These are phyloP conservation scores for Beauveria bassiana DNA, from an alignment of 2,329 filamentous ascomycete genomes.

Conservation along the genomic window DNA sequence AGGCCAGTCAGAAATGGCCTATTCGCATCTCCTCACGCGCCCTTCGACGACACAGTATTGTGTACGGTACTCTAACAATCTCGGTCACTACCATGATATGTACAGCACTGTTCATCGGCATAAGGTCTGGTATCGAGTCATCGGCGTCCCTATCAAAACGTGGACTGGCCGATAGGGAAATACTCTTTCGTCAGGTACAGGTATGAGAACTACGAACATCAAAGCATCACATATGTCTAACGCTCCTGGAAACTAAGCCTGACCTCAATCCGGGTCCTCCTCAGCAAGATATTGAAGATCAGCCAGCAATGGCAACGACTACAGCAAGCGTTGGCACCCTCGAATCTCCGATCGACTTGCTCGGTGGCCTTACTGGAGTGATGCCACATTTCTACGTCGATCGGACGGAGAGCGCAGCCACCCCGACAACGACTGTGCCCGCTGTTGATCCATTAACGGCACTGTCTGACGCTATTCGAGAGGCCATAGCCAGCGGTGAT, in stretches of 20 bases:
- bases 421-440: not conserved
- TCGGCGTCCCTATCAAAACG: not conserved
- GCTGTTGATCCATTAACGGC: not conserved
- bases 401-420: no score
- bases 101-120: not conserved
- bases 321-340: not conserved
- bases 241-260: no score
- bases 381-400: conserved; percentile 1
- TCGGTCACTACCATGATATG: not conserved
- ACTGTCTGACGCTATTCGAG: not conserved
- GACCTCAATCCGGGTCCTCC: not conserved
- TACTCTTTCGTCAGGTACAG: not conserved
- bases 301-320: not conserved
- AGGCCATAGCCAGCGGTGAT: not conserved
- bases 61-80: conserved; percentile 2
- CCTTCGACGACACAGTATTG: conserved; percentile 1
- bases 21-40: conserved; percentile 4
- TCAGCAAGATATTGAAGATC: not conserved
- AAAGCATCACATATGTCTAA: not conserved
- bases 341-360: not conserved
- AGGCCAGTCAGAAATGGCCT: not conserved
- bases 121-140: not conserved
- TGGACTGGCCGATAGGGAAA: not conserved
- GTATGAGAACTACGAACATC: not conserved
- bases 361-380: conserved; percentile 3